Conservation (phyloP, 164 flowering plant species). For the Dillenia turbinata region DNA sequence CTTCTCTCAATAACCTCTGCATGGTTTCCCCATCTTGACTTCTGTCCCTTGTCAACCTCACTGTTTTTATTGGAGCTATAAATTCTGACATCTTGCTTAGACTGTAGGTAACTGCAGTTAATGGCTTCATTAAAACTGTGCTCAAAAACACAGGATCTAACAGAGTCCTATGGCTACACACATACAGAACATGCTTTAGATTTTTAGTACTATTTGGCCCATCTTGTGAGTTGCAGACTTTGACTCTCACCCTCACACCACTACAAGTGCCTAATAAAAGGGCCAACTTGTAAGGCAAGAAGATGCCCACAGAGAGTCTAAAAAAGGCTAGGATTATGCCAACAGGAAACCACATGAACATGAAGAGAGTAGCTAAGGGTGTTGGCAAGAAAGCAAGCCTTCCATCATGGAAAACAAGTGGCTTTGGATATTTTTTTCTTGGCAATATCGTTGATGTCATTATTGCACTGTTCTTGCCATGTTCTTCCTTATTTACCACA, state of each 20-base stretch:
- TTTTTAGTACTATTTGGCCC: neutral
- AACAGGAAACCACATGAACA: conserved; percentile 86
- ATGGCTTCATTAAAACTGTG: conserved; percentile 28
- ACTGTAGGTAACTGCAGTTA: conserved; percentile 85
- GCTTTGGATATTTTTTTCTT: conserved; percentile 71
- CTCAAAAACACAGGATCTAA: conserved; percentile 71
- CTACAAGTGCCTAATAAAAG: conserved; percentile 19
- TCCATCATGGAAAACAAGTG: conserved; percentile 85
- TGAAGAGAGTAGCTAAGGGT: conserved; percentile 54
- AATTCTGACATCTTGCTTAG: conserved; percentile 71
- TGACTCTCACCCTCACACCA: conserved; percentile 37
- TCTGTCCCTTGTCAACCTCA: conserved; percentile 65
- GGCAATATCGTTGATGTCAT: conserved; percentile 38
- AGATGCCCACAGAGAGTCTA: conserved; percentile 45
- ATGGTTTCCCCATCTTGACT: conserved; percentile 51
- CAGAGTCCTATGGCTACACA: conserved; percentile 74
- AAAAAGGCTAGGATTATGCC: conserved; percentile 53
- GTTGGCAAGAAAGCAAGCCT: conserved; percentile 83
- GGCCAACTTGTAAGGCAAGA: conserved; percentile 44
- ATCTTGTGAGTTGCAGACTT: conserved; percentile 20
- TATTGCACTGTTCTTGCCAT: conserved; percentile 10
- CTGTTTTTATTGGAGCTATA: conserved; percentile 68
- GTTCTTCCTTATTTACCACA: conserved; percentile 49
- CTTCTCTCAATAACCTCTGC: conserved; percentile 53
- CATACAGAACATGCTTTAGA: conserved; percentile 58